Evolutionary conservation across 441 rosid species (phyloP), one percentile per base, ranked within the genome.

Genomic region (Croton setiger): DNA sequence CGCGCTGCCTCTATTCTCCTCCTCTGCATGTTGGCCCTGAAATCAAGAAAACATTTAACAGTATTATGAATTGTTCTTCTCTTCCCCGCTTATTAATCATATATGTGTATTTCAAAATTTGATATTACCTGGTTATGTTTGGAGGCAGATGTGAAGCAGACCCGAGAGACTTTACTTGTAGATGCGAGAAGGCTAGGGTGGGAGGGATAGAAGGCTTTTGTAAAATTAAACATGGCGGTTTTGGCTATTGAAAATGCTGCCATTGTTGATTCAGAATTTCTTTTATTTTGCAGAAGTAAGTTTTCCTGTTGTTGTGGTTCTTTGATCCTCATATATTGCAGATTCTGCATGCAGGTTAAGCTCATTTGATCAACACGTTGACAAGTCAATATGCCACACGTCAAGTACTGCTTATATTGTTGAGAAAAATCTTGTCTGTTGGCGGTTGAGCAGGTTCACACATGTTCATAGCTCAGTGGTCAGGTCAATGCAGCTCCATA

Each of bases 141-240:
- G 71, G 87, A 81, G 33, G 91, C 84, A 66, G 87, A 75, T 60
- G 69, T 17, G 75, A 88, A 88, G 78, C 78, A 83, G 59, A 88
- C 81, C 27, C 87, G 80, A 3, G 88, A 80, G 55, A 81, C 70
- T 71, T 67, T 83, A 49, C 55, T 49, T n/a, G 82, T 14, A 14
- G 78, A 72, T 27, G 68, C 35, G 37, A 73, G 67, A 17, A 83
- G 48, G 33, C 73, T 58, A 11, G 76, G 68, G 20, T 79, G 72
- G 23, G 82, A 36, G 18, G 4, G 74, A 39, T 84, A 86, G 62
- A 83, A 78, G 53, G 87, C 76, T 44, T 64, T 86, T 0, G 89
- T 68, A 68, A 89, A 69, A 68, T 64, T 71, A 69, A 82, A 75
- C 68, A 83, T 55, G 70, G 72, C 55, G 57, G 23, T 76, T 74